phyloP scores from a whole-genome alignment of 805 yeast species.

The Candida wancherniae region DNA sequence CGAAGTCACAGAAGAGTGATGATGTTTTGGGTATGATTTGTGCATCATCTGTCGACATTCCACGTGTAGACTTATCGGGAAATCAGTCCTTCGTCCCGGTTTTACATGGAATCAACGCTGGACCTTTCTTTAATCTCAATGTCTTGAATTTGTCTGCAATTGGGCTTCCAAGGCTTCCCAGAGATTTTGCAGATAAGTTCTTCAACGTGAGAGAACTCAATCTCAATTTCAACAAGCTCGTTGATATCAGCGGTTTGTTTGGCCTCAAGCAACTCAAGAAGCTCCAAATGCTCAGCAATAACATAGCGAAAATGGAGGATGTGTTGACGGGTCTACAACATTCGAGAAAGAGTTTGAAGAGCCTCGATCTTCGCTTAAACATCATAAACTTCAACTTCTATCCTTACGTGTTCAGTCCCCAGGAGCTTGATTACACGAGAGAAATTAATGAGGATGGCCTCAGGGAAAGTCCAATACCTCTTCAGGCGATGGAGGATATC shows the following conservation, averaged over 20 bases:
- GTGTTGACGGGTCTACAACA: slow-evolving; percentile 29
- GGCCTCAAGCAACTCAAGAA: slow-evolving; percentile 32
- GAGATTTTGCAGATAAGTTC: slow-evolving; percentile 32
- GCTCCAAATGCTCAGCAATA: slow-evolving; percentile 44
- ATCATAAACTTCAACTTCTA: slow-evolving; percentile 44
- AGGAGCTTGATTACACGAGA: slow-evolving; percentile 26
- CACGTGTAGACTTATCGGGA: slow-evolving; percentile 39
- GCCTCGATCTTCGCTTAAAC: slow-evolving; percentile 47
- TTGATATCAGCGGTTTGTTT: slow-evolving; percentile 29
- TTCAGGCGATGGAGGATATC: slow-evolving; percentile 47
- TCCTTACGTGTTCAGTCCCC: slow-evolving; percentile 50
- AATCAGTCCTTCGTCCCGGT: slow-evolving; percentile 13
- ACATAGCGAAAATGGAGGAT: slow-evolving; percentile 29
- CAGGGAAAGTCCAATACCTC: slow-evolving; percentile 31
- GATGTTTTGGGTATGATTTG: slow-evolving; percentile 18
- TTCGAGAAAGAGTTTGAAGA: slow-evolving; percentile 28
- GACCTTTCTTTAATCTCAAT: slow-evolving; percentile 31
- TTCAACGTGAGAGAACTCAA: slow-evolving; percentile 47
- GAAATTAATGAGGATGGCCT: slow-evolving; percentile 3
- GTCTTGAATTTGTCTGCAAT: slow-evolving; percentile 44
- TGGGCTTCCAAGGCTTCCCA: slow-evolving; percentile 37
- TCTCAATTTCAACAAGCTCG: slow-evolving; percentile 45
- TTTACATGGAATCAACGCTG: slow-evolving; percentile 1
- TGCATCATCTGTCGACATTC: slow-evolving; percentile 22
- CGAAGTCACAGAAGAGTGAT: slow-evolving; percentile 30